Base-by-base conservation (phyloP, 805 yeast genomes). In the Hyphopichia homilentoma region DNA sequence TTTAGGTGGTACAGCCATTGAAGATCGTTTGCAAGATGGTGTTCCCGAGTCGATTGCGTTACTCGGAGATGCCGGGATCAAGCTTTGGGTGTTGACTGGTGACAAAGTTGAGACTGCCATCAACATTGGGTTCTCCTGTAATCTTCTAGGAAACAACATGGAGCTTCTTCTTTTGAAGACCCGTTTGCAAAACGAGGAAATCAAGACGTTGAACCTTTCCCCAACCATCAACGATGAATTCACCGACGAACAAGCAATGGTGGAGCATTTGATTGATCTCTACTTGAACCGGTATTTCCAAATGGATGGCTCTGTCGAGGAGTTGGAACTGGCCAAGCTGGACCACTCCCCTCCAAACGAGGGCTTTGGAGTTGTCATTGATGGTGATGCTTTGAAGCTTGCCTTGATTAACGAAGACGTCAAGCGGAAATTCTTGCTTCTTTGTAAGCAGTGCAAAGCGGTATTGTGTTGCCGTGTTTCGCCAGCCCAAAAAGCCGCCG, bases 21-120 rank as follows among this genome's bases (percentile, higher is more conserved):
- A 84, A 55, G 94, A 84, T 64, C 69, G 88, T 52, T 61, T 84
- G 39, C 94, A 84, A 57, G 87, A 81, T 46, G 93, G 93, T 61
- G 94, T 84, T 34, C 90, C 93, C 2, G 93, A 83, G 45, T 74
- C 90, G 11, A 84, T 84, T 49, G 75, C 79, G 6, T 52, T 78
- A 5, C 62, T 84, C 35, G 83, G 75, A 11, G 67, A 77, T 41
- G 93, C 93, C 6, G 93, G 94, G 53, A 81, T 84, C 35, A 84
- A 84, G 54, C 61, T 84, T 33, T 84, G 94, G 94, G 93, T 84
- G 29, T 65, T 84, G 30, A 84, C 94, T 3, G 94, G 94, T 61
- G 94, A 84, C 56, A 84, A 82, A 56, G 85, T 84, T n/a, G 94
- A 84, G 57, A 84, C 94, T 20, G 94, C 93, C 8, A 84, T 84